A percentile compares a stretch with the other conserved stretches of the same genome.
Conservation (phyloP, 225 moss, liverwort and hornwort genomes). For the Climacium dendroides region DNA sequence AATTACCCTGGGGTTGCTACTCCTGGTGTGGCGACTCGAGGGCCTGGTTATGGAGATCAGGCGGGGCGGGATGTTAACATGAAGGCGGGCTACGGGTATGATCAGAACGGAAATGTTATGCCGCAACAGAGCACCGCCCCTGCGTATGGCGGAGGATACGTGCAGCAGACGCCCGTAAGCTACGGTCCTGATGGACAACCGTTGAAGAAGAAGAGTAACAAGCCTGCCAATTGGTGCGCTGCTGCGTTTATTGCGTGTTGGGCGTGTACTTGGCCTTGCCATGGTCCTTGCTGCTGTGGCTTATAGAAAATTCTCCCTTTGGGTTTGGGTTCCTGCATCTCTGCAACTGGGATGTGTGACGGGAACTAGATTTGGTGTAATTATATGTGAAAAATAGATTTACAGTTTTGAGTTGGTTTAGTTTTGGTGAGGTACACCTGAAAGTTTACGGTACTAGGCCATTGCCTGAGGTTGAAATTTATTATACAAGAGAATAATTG, state of each 20-base stretch:
- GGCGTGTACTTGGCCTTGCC: constrained; percentile 58
- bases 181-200: constrained; percentile 16
- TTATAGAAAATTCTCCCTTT: neutral
- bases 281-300: constrained; percentile 47
- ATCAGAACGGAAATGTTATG: neutral
- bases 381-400: neutral
- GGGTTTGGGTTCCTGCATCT: neutral
- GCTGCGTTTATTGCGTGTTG: constrained; percentile 38
- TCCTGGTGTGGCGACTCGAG: neutral
- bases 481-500: neutral
- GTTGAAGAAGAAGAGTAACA: constrained; percentile 16
- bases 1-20: neutral
- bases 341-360: neutral
- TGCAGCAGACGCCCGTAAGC: constrained; percentile 11
- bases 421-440: neutral
- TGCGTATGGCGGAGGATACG: neutral
- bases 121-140: neutral
- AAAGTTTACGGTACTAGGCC: neutral
- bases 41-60: neutral
- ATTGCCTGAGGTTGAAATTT: neutral
- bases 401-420: neutral
- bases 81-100: constrained; percentile 10
- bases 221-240: constrained; percentile 24
- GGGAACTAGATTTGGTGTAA: neutral
- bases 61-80: constrained; percentile 2